phyloP scores from a whole-genome alignment of 257 asterid genomes.

The Nicotiana obtusifolia region DNA sequence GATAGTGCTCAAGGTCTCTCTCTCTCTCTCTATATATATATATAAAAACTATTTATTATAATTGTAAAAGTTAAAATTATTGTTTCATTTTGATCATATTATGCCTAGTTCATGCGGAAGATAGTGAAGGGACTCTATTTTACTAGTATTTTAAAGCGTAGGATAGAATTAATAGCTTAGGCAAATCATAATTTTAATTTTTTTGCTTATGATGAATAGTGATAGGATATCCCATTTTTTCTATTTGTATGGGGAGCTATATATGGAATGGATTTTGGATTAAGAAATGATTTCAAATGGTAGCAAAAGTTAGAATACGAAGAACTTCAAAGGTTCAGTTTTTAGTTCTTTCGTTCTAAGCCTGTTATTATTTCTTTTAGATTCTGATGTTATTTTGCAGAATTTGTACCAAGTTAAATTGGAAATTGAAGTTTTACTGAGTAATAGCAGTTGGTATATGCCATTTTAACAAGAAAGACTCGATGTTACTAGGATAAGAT shows the following conservation, averaged over 20 bases:
- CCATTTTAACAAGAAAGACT: background rate
- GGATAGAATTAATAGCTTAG: no score
- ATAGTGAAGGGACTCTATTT: background rate
- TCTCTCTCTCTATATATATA: no score
- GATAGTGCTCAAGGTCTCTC: constrained; percentile 53
- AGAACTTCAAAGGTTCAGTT: background rate
- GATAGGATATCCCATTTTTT: background rate
- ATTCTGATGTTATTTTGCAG: background rate
- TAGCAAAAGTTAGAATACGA: background rate
- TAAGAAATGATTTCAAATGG: background rate
- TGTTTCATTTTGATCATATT: background rate
- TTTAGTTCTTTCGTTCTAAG: background rate
- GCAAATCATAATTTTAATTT: no score
- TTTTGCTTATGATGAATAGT: background rate
- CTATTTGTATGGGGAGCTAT: background rate
- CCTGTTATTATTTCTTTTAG: background rate
- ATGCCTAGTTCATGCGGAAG: background rate
- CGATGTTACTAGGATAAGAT: background rate
- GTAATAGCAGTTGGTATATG: background rate
- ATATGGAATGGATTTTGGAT: background rate
- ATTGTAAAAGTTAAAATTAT: background rate
- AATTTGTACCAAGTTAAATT: background rate
- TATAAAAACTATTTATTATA: background rate
- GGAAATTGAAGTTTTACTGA: background rate
- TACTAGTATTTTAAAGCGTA: no score